Base-by-base conservation (phyloP, 352 stramenopile genomes). In the Phytophthora syringae region DNA sequence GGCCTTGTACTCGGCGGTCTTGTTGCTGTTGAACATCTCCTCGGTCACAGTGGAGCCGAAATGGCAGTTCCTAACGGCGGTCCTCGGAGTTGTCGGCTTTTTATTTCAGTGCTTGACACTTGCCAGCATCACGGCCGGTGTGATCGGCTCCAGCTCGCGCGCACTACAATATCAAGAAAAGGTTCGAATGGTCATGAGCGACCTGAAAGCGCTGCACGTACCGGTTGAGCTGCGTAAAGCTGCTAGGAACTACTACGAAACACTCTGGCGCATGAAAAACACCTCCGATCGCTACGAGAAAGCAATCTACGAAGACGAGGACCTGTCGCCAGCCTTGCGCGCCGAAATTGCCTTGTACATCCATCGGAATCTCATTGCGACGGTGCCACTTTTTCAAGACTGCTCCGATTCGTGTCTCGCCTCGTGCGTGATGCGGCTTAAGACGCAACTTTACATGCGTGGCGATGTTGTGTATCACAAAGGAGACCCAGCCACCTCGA, bases 231-330 rank as follows among this genome's bases (percentile, higher is more conserved):
- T 89, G 7, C 80, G 80, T n/a, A 81, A 79, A 48, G 52, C 77
- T 16, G 67, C 77, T 9, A 87, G 78, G 53, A 73, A 67, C 21
- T 89, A 89, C 57, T 89, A 89, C 43, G 80, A 89, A 57, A 87
- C 76, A 40, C 67, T 89, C 10, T 89, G 80, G 80, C 70, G 80
- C 28, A 81, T 89, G 71, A 86, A 86, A 40, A 89, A 87, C 62
- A 89, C 79, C 0, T 89, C 80, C 2, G 80, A 89, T 43, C 76
- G 80, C 2, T 87, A 87, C 36, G 80, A 89, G 27, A 86, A 86
- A 53, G 77, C 77, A 16, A 89, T 89, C n/a, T 89, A 89, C 54
- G 80, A 84, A 3, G 80, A 89, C 58, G 77, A 89, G 32, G 80
- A 89, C 51, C 54, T 89, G 28, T 89, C 80, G 9, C 77, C 77